Evolutionary conservation across 805 yeast species (phyloP).

Genomic region (Candida chilensis): DNA sequence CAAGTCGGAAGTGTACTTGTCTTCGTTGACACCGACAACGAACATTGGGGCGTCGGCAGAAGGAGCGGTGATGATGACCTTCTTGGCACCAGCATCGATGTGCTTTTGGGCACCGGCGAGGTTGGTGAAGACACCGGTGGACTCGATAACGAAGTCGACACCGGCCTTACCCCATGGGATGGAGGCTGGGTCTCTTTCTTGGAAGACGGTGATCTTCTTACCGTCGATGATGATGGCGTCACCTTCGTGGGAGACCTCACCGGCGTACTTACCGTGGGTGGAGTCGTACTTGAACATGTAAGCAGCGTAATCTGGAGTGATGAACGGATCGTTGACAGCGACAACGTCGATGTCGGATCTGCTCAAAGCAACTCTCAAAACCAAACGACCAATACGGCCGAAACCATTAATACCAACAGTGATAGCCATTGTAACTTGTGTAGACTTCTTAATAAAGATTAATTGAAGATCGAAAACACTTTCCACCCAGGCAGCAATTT

Average conservation of each 20-base stretch:
- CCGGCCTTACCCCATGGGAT: slow-evolving; percentile 85
- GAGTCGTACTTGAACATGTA: slow-evolving; percentile 95
- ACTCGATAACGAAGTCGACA: slow-evolving; percentile 83
- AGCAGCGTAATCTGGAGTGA: slow-evolving; percentile 83
- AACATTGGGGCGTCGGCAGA: slow-evolving; percentile 93
- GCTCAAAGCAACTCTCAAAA: slow-evolving; percentile 68
- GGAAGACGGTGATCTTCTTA: slow-evolving; percentile 54
- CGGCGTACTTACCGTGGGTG: slow-evolving; percentile 80
- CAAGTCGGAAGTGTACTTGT: slow-evolving; percentile 67
- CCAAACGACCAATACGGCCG: slow-evolving; percentile 92
- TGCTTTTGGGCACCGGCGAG: slow-evolving; percentile 76
- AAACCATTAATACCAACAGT: slow-evolving; percentile 89
- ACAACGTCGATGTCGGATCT: slow-evolving; percentile 74
- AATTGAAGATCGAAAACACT: no score
- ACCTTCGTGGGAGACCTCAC: slow-evolving; percentile 57
- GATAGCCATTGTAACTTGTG: slow-evolving; percentile 38
- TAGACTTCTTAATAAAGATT: no score
- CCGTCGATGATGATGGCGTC: slow-evolving; percentile 62
- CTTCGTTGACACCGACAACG: slow-evolving; percentile 85
- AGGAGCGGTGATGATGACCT: slow-evolving; percentile 92
- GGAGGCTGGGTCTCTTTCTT: slow-evolving; percentile 77
- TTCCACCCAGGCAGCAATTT: no score
- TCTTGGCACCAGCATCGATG: slow-evolving; percentile 87
- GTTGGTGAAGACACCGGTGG: slow-evolving; percentile 91
- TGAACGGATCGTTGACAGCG: slow-evolving; percentile 89